Conservation (phyloP, 2,329 filamentous ascomycete species). For the Clonostachys solani region DNA sequence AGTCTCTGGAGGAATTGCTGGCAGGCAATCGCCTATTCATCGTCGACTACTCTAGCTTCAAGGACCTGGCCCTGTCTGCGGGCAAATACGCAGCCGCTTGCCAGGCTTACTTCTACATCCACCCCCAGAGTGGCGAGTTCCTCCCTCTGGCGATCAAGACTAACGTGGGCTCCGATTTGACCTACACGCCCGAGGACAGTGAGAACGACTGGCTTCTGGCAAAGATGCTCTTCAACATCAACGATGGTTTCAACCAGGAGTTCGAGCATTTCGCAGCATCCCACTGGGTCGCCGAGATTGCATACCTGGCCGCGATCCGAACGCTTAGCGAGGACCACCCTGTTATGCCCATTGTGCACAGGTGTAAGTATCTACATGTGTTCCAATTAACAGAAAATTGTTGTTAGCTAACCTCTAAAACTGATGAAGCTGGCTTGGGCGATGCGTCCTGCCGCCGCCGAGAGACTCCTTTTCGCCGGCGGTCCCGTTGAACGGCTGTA, state of each 20-base stretch:
- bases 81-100: conserved; percentile 30
- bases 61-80: conserved; percentile 4
- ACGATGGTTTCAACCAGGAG: conserved; percentile 39
- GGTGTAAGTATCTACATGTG: conserved; percentile 22
- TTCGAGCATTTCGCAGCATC: conserved; percentile 36
- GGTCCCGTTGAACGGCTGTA: too few relatives aligned
- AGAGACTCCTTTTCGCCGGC: too few relatives aligned
- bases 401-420: not conserved
- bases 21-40: conserved; percentile 32
- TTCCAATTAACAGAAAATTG: conserved; percentile 14
- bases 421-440: not conserved
- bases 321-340: conserved; percentile 40
- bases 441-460: too few relatives aligned
- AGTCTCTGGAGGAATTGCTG: conserved; percentile 23
- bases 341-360: conserved; percentile 26
- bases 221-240: conserved; percentile 43
- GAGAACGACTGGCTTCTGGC: conserved; percentile 44
- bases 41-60: conserved; percentile 16
- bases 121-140: conserved; percentile 30
- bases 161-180: conserved; percentile 25
- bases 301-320: conserved; percentile 37
- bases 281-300: conserved; percentile 36
- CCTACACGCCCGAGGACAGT: conserved; percentile 40
- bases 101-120: conserved; percentile 41
- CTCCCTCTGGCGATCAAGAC: conserved; percentile 43